These are phyloP conservation scores for Hypoxylon sp. DNA, from an alignment of 2,329 filamentous ascomycete species.

Conservation along the genomic window DNA sequence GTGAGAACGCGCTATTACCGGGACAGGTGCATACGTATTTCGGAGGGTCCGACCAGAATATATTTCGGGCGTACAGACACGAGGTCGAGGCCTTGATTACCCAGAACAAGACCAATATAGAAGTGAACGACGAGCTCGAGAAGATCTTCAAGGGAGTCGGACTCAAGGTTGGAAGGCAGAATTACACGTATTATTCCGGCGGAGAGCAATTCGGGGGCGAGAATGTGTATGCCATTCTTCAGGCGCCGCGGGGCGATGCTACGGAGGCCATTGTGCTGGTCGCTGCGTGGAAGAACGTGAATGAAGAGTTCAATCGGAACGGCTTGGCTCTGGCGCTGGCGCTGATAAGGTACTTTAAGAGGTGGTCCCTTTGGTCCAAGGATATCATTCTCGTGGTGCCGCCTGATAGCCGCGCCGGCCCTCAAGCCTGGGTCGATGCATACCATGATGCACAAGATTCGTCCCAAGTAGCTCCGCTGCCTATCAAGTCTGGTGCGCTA, in stretches of 20 bases:
- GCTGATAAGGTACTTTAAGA: slow-evolving; percentile 93
- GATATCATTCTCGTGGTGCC: slow-evolving; percentile 95
- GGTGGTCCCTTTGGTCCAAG: slow-evolving; percentile 99
- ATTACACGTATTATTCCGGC: slow-evolving; percentile 86
- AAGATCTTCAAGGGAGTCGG: slow-evolving; percentile 83
- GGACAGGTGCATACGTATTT: slow-evolving; percentile 99
- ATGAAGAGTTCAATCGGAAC: slow-evolving; percentile 84
- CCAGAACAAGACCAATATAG: slow-evolving; percentile 66
- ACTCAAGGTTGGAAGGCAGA: slow-evolving; percentile 89
- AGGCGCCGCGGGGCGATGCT: slow-evolving; percentile 93
- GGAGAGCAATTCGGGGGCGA: slow-evolving; percentile 81
- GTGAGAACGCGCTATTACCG: slow-evolving; percentile 94
- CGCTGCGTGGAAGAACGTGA: slow-evolving; percentile 87
- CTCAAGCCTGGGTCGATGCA: slow-evolving; percentile 97
- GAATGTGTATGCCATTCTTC: slow-evolving; percentile 94
- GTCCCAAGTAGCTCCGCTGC: slow-evolving; percentile 78
- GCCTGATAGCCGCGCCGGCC: slow-evolving; percentile 88
- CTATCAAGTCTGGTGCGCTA: slow-evolving; percentile 91
- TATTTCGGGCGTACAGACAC: slow-evolving; percentile 90
- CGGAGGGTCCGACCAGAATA: slow-evolving; percentile 93
- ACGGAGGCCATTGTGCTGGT: slow-evolving; percentile 97
- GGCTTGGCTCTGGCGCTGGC: slow-evolving; percentile 90
- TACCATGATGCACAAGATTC: slow-evolving; percentile 92
- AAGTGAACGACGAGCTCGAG: slow-evolving; percentile 79
- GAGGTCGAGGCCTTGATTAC: slow-evolving; percentile 76